Evolutionary conservation across 225 moss, liverwort and hornwort genomes (phyloP).

Genomic region (Marchantia paleacea): DNA sequence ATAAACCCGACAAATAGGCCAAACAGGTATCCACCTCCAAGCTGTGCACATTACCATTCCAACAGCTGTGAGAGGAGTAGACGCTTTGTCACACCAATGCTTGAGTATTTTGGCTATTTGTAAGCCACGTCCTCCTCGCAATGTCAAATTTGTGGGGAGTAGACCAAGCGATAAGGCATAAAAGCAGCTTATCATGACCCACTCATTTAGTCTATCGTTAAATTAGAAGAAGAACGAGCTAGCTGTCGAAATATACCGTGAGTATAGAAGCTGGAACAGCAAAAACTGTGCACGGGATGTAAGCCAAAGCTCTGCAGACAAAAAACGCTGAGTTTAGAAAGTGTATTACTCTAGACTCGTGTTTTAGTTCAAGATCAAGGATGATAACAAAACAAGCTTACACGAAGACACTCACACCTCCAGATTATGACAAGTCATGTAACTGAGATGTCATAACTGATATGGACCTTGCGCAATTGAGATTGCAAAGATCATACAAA

Average conservation of each 20-base stretch:
- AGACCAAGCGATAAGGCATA: neutral
- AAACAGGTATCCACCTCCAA: constrained; percentile 98
- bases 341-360: neutral
- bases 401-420: neutral
- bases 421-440: too few species aligned
- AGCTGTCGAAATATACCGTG: constrained; percentile 50
- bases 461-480: neutral
- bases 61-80: neutral
- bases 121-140: neutral
- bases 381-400: neutral
- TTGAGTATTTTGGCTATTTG: neutral
- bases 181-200: neutral
- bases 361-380: neutral
- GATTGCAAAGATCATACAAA: neutral
- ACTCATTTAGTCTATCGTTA: neutral
- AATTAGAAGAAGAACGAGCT: neutral
- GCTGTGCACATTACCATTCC: constrained; percentile 41
- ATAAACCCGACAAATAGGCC: constrained; percentile 82
- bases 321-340: neutral
- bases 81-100: neutral
- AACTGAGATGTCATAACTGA: neutral
- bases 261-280: constrained; percentile 86
- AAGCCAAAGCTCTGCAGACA: constrained; percentile 67
- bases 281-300: constrained; percentile 85
- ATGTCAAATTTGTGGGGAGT: neutral